These are phyloP conservation scores for Mucuna pruriens DNA, from an alignment of 306 rosid genomes.

Conservation along the genomic window DNA sequence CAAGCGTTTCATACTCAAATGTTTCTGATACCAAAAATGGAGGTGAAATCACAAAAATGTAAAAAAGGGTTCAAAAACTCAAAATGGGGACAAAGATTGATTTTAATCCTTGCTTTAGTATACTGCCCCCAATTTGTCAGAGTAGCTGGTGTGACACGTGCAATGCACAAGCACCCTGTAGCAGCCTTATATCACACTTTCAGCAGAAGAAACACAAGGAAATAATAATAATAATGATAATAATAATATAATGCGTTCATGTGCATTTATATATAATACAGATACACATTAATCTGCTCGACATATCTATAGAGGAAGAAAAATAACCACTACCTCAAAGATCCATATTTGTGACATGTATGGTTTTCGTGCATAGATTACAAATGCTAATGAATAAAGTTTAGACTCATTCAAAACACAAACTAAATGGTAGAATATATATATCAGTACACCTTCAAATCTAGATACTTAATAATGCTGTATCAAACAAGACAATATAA, in stretches of 20 bases:
- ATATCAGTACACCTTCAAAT: neutral
- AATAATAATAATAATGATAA: neutral
- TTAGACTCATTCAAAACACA: neutral
- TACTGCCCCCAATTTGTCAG: neutral
- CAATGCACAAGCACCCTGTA: neutral
- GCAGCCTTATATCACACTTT: constrained; percentile 6
- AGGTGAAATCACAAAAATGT: neutral
- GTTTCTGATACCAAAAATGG: neutral
- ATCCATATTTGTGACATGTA: neutral
- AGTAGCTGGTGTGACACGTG: neutral
- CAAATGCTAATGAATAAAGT: neutral
- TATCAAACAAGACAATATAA: constrained; percentile 8
- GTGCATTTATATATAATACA: neutral
- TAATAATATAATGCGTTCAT: too few relatives aligned
- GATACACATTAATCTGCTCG: neutral
- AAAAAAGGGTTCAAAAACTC: neutral
- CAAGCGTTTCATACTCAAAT: neutral
- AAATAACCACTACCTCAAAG: neutral
- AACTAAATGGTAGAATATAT: neutral
- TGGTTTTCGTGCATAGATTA: constrained; percentile 4
- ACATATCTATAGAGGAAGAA: neutral
- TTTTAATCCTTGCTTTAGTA: neutral
- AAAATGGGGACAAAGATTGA: neutral
- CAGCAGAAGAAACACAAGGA: neutral
- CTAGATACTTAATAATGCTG: constrained; percentile 7